Evolutionary conservation across 2,329 filamentous ascomycete species (phyloP), one percentile per base, ranked within the genome.

Genomic region (Apiospora arundinis): DNA sequence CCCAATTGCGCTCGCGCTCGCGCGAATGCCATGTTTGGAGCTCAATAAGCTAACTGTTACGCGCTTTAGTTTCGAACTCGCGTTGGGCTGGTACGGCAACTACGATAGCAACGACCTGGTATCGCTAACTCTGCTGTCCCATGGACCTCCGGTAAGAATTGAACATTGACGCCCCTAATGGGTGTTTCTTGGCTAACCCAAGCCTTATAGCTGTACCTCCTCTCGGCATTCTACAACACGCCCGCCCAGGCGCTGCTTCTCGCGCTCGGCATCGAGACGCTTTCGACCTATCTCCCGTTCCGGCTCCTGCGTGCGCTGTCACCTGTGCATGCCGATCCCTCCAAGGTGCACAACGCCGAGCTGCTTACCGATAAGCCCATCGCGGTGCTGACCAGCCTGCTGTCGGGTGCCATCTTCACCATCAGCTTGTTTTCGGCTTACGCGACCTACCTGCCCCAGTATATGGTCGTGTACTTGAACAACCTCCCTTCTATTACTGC

Each of bases 221-320:
- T 97, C 40, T 86, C 87, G 42, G 90, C 90, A 69, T 97, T 97
- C 84, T 97, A 97, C 87, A 82, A 86, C 46, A 87, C 97, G 75
- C 87, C 88, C 37, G 84, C 88, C 37, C 81, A 84, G 69, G 92
- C 92, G 0, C 86, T 91, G 25, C 77, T 90, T 42, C 83, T 88
- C 49, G 90, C 90, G 46, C 87, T 94, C 68, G 80, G 83, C 45
- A 92, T 95, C 76, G 92, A 95, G 76, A 83, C 93, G 69, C 76
- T 91, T 72, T 90, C 93, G 2, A 89, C 90, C 56, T 91, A 91
- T 56, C 78, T 93, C 40, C 94, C 95, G 0, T 95, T 97, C 81
- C 86, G 88, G 72, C 87, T 96, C 60, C 85, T 97, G 70, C 92
- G 94, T 68, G 87, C 89, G 6, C 84, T 92, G 42, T 91, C 92